Conservation (phyloP, 2,329 filamentous ascomycete genomes). For the Fusarium phyllophilum region DNA sequence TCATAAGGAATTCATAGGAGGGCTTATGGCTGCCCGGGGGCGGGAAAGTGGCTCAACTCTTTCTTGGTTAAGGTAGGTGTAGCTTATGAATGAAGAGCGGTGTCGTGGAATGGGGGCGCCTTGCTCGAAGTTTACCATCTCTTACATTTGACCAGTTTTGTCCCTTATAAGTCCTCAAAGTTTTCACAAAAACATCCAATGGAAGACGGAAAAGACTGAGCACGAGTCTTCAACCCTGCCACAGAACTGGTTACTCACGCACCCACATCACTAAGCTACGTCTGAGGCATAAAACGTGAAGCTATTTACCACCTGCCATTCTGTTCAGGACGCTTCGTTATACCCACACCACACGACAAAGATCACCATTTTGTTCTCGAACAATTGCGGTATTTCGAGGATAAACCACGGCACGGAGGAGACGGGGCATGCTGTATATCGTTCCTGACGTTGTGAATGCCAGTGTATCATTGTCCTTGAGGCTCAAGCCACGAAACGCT, state of each 20-base stretch:
- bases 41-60: neutral
- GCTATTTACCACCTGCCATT: constrained; percentile 10
- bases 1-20: neutral
- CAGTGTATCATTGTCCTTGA: neutral
- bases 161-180: neutral
- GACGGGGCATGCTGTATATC: neutral
- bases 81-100: constrained; percentile 11
- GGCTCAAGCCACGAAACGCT: constrained; percentile 31
- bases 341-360: neutral
- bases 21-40: neutral
- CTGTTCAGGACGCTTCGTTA: neutral
- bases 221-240: neutral
- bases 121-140: neutral
- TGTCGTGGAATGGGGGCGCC: constrained; percentile 21
- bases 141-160: neutral
- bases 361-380: constrained; percentile 6
- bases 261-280: constrained; percentile 4
- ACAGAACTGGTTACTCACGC: neutral
- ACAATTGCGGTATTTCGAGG: constrained; percentile 20
- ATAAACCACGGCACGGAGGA: neutral
- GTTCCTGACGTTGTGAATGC: constrained; percentile 6
- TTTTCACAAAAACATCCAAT: neutral
- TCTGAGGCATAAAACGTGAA: constrained; percentile 10
- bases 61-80: neutral
- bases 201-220: neutral